Evolutionary conservation across 2,329 filamentous ascomycete genomes (phyloP).

Genomic region (Fusarium fracticaudum): DNA sequence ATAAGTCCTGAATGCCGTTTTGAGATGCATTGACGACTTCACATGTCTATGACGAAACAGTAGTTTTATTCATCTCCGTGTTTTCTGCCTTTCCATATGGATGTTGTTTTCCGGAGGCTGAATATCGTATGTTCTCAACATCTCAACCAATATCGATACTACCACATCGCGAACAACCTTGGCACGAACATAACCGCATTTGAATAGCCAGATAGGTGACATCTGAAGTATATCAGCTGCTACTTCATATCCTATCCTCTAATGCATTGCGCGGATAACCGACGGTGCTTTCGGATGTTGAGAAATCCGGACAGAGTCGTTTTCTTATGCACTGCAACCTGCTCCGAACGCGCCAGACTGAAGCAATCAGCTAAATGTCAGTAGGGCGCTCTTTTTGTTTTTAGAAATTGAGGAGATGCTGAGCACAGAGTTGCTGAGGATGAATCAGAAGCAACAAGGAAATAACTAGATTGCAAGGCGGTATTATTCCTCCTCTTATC

Average conservation of each 20-base stretch:
- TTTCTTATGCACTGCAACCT: neutral
- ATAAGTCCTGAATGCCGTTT: neutral
- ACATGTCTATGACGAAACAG: neutral
- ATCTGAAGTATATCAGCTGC: neutral
- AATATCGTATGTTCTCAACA: neutral
- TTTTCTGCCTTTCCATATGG: neutral
- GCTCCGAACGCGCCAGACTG: too few species aligned
- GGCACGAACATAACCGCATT: neutral
- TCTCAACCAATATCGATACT: neutral
- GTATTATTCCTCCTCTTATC: fast-evolving
- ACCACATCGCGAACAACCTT: neutral
- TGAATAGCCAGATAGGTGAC: fast-evolving
- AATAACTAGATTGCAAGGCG: neutral
- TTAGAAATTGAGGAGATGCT: fast-evolving
- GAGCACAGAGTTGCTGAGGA: too few species aligned
- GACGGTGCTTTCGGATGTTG: neutral
- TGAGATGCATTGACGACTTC: neutral
- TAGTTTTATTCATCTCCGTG: neutral
- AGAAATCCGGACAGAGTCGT: neutral
- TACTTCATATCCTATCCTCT: neutral
- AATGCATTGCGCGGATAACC: neutral
- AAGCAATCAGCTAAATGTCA: neutral
- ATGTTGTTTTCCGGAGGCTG: neutral
- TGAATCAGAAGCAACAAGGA: too few species aligned
- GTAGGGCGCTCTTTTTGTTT: fast-evolving